Evolutionary conservation across 2,329 filamentous ascomycete genomes (phyloP).

Genomic region (Didymella glomerata): DNA sequence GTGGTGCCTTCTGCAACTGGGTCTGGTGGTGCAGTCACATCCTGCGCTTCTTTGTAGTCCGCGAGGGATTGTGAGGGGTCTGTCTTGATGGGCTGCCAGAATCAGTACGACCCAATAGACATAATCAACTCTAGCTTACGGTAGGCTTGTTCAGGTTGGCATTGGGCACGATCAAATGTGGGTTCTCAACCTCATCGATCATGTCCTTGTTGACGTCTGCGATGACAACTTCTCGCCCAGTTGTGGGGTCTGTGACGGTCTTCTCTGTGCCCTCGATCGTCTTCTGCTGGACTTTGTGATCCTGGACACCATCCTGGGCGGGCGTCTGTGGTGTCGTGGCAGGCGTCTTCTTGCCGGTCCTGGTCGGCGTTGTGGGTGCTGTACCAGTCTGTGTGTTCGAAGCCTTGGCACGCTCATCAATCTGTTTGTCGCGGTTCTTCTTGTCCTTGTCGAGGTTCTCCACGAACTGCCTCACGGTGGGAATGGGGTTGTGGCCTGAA

Average conservation of each 20-base stretch:
- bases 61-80: constrained; percentile 74
- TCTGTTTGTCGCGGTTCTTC: constrained; percentile 73
- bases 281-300: constrained; percentile 59
- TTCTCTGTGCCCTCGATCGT: constrained; percentile 61
- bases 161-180: constrained; percentile 83
- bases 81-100: constrained; percentile 68
- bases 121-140: constrained; percentile 43
- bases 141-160: constrained; percentile 82
- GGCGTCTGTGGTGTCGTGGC: constrained; percentile 32
- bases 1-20: constrained; percentile 83
- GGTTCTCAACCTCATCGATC: constrained; percentile 75
- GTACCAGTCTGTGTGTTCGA: constrained; percentile 53
- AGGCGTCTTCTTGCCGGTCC: constrained; percentile 54
- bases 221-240: constrained; percentile 84
- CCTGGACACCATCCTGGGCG: constrained; percentile 45
- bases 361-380: constrained; percentile 27
- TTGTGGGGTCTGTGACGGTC: constrained; percentile 84
- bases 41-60: constrained; percentile 85
- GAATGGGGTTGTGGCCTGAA: constrained; percentile 82
- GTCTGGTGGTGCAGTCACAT: constrained; percentile 89
- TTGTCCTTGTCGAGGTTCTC: constrained; percentile 81
- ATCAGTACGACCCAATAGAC: constrained; percentile 19
- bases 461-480: constrained; percentile 86
- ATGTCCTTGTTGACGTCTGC: constrained; percentile 78
- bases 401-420: constrained; percentile 66